phyloP scores from a whole-genome alignment of 495 filamentous ascomycete genomes.

The Aspergillus homomorphus region DNA sequence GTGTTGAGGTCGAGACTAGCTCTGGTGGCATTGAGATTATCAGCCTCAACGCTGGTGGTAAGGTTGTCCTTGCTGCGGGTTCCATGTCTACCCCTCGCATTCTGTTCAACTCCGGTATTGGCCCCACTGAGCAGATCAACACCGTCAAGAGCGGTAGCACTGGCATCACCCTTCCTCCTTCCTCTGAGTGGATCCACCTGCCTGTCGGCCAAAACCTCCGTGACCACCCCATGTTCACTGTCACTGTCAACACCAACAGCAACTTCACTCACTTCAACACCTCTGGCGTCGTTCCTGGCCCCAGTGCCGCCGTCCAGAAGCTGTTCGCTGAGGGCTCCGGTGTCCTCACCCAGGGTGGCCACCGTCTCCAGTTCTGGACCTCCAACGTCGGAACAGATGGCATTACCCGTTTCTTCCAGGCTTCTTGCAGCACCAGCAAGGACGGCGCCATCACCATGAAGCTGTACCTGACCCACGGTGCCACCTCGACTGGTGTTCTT shows the following conservation, averaged over 20 bases:
- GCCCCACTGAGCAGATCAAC: slow-evolving; percentile 55
- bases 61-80: slow-evolving; percentile 64
- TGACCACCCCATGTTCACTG: slow-evolving; percentile 67
- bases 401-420: slow-evolving; percentile 24
- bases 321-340: slow-evolving; percentile 52
- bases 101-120: slow-evolving; percentile 60
- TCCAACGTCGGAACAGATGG: slow-evolving; percentile 21
- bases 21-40: slow-evolving; percentile 58
- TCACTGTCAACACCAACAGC: slow-evolving; percentile 55
- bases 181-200: slow-evolving; percentile 61
- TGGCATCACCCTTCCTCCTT: slow-evolving; percentile 46
- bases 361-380: slow-evolving; percentile 44
- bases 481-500: slow-evolving; percentile 49
- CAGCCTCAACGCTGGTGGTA: slow-evolving; percentile 54
- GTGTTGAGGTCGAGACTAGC: slow-evolving; percentile 61
- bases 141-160: slow-evolving; percentile 43
- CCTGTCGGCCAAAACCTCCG: slow-evolving; percentile 70
- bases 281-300: slow-evolving; percentile 52
- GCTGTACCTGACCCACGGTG: slow-evolving; percentile 40
- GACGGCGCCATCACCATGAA: slow-evolving; percentile 30
- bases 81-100: slow-evolving; percentile 68
- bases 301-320: slow-evolving; percentile 34
- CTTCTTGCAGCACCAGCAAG: slow-evolving; percentile 16
- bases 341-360: slow-evolving; percentile 62
- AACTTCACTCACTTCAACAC: slow-evolving; percentile 62